Conservation (phyloP, 352 stramenopile genomes). For the Aphanomyces stellatus region DNA sequence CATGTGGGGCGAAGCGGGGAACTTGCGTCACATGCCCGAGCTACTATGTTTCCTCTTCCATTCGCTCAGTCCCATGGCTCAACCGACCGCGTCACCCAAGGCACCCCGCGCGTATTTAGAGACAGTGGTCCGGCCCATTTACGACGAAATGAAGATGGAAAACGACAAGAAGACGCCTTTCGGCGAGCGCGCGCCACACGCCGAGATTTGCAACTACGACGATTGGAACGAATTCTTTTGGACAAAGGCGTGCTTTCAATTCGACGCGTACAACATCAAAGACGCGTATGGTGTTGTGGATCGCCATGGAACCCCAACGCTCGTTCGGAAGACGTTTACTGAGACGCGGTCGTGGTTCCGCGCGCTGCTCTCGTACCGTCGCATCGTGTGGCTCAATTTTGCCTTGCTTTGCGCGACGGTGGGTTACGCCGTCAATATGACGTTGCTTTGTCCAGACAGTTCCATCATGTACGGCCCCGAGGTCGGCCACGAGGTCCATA, state of each 20-base stretch:
- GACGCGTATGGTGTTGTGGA: conserved; percentile 62
- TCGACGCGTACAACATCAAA: conserved; percentile 46
- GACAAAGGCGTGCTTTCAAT: conserved; percentile 80
- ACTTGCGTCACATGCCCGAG: conserved; percentile 76
- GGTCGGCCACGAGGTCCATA: conserved; percentile 17
- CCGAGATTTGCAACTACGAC: conserved; percentile 77
- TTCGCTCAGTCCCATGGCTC: background rate
- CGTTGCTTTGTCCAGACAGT: conserved; percentile 67
- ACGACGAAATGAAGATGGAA: conserved; percentile 14
- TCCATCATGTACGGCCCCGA: conserved; percentile 61
- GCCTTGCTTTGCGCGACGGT: conserved; percentile 53
- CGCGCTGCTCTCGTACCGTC: conserved; percentile 63
- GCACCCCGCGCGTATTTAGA: background rate
- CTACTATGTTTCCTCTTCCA: conserved; percentile 73
- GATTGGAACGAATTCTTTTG: conserved; percentile 87
- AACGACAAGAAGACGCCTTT: conserved; percentile 36
- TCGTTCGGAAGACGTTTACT: conserved; percentile 72
- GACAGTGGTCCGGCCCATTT: conserved; percentile 20
- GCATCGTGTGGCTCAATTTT: conserved; percentile 74
- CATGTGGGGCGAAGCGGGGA: conserved; percentile 77
- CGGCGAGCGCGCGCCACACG: conserved; percentile 51
- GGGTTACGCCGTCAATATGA: conserved; percentile 62
- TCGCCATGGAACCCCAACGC: conserved; percentile 69
- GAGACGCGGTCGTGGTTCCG: conserved; percentile 71
- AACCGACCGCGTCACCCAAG: background rate